These are phyloP conservation scores for Lactarius vividus DNA, from an alignment of 768 basidiomycete genomes.

Conservation along the genomic window DNA sequence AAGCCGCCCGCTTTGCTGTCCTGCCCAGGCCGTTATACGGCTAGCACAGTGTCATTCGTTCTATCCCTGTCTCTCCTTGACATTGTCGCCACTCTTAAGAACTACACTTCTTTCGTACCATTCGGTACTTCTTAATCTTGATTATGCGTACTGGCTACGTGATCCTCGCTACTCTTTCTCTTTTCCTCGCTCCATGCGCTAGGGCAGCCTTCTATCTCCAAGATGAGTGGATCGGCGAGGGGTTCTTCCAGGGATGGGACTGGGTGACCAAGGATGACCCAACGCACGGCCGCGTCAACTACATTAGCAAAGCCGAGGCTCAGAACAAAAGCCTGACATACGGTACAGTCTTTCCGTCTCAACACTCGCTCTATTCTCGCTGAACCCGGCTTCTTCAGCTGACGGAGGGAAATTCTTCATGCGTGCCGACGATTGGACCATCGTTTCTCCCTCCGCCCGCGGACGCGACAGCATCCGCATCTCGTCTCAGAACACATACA, in stretches of 20 bases:
- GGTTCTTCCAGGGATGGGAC: constrained; percentile 47
- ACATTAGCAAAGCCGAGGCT: constrained; percentile 47
- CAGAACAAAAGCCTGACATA: constrained; percentile 43
- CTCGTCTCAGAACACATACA: constrained; percentile 43
- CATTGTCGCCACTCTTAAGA: constrained; percentile 27
- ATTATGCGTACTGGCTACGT: constrained; percentile 37
- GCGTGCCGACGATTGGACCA: constrained; percentile 47
- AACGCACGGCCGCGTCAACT: constrained; percentile 62
- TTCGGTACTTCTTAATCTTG: constrained; percentile 28
- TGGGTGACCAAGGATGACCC: constrained; percentile 56
- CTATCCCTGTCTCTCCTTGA: constrained; percentile 32
- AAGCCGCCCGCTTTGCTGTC: background rate
- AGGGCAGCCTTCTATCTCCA: constrained; percentile 18
- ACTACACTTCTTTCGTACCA: constrained; percentile 26
- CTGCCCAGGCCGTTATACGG: constrained; percentile 4
- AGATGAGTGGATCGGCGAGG: constrained; percentile 33
- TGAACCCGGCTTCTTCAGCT: constrained; percentile 31
- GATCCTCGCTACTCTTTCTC: constrained; percentile 16
- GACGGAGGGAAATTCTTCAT: constrained; percentile 50
- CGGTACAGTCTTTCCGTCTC: constrained; percentile 36
- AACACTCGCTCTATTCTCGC: background rate
- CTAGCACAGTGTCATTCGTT: constrained; percentile 22
- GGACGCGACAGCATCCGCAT: constrained; percentile 62
- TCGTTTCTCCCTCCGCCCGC: constrained; percentile 39
- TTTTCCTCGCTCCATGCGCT: constrained; percentile 5